Base-by-base conservation (phyloP, 2,329 filamentous ascomycete species). In the Exophiala spinifera region DNA sequence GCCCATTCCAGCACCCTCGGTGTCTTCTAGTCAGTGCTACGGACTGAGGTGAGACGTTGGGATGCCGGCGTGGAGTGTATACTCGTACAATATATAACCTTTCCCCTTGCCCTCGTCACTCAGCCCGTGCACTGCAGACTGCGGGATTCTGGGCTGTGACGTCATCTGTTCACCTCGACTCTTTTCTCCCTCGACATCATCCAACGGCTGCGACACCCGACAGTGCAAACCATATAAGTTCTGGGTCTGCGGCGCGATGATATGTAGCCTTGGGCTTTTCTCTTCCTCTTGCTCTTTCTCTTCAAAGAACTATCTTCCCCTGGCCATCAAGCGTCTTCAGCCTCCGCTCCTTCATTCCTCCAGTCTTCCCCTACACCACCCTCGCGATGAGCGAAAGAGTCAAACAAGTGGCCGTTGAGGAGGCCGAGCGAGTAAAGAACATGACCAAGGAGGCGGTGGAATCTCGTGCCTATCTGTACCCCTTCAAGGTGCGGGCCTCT, bases 401-500 rank as follows among this genome's bases (percentile, higher is more conserved):
- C 66, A 82, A 79, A 67, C 73, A 79, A 49, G 77, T 80, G 20
- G 79, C 79, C 15, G 67, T 82, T 60, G 85, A 91, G 61, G 91
- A 96, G 67, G 85, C 85, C 53, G 78, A 82, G 57, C 83, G 85
- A 60, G 81, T 88, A 51, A 83, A 77, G 62, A 71, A 72, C 14
- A 76, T 91, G 34, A 78, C 89, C 39, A 73, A 79, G 37, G 83
- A 89, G 65, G 88, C 89, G 28, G 82, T 85, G 48, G 83, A 79
- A 64, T 95, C 90, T 60, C 83, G 84, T 46, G 83, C 91, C 20
- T 96, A 94, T 68, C 72, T 95, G 60, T 96, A 96, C 72, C 92
- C 92, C 21, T 79, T 96, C 72, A 91, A 82, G 70, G 82, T 80
- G 69, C 53, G 65, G 42, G 11, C 23, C 14, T 42, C 40, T n/a